Percentiles rank a stretch among this genome's conserved stretches.
These are phyloP conservation scores for Dinochytrium kinnereticum DNA, from an alignment of 371 early-diverging fungal genomes.

Conservation along the genomic window DNA sequence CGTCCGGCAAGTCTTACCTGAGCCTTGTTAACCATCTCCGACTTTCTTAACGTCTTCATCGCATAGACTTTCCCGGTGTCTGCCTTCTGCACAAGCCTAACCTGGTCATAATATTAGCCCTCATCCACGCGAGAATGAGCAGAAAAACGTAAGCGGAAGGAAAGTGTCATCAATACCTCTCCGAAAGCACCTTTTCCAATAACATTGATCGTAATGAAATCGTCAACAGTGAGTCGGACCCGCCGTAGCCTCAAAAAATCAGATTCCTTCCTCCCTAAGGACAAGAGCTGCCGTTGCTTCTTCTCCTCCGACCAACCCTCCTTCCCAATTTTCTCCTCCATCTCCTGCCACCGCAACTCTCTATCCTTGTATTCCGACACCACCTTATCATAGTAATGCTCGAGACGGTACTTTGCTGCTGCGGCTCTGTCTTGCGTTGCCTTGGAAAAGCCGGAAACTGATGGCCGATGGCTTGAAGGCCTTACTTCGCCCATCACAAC, in stretches of 20 bases:
- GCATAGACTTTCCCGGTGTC: constrained; percentile 98
- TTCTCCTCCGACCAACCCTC: constrained; percentile 87
- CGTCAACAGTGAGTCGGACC: constrained; percentile 89
- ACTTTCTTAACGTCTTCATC: constrained; percentile 95
- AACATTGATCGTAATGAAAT: constrained; percentile 97
- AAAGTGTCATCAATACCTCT: constrained; percentile 75
- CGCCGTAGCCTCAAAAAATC: constrained; percentile 91
- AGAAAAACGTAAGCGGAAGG: no score
- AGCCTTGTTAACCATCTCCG: constrained; percentile 97
- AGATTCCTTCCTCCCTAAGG: constrained; percentile 88
- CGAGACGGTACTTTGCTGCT: constrained; percentile 84
- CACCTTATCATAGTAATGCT: constrained; percentile 85
- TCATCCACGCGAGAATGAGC: no score
- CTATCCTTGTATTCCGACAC: constrained; percentile 89
- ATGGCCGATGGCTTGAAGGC: no score
- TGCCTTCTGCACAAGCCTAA: constrained; percentile 91
- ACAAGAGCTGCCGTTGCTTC: constrained; percentile 75
- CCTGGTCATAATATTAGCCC: no score
- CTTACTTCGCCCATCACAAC: constrained; percentile 9
- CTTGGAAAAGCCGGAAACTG: constrained; percentile 58
- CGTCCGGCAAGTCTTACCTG: constrained; percentile 64
- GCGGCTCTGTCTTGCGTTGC: constrained; percentile 83
- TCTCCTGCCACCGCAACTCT: constrained; percentile 71
- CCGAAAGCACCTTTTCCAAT: constrained; percentile 99
- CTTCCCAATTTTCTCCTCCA: constrained; percentile 73